phyloP scores from a whole-genome alignment of 257 asterid genomes.

The Nicotiana noctiflora region DNA sequence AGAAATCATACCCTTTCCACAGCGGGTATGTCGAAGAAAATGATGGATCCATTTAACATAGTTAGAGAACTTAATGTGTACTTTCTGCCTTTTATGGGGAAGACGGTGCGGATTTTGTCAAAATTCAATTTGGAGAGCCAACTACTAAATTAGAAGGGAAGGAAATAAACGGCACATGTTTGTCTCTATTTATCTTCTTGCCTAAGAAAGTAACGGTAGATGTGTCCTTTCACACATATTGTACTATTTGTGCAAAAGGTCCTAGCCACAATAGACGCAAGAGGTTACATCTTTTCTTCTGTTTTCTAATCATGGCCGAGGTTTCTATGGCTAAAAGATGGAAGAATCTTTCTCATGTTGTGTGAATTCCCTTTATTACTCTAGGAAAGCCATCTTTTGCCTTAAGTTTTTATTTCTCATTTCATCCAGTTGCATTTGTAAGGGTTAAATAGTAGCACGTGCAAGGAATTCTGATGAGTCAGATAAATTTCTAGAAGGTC shows the following conservation, averaged over 20 bases:
- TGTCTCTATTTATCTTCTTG: constrained; percentile 1
- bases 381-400: neutral
- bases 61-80: neutral
- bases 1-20: neutral
- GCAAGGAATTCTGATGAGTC: neutral
- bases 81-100: neutral
- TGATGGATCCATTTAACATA: neutral
- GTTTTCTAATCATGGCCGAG: neutral
- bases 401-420: neutral
- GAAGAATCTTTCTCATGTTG: neutral
- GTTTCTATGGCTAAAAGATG: neutral
- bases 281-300: neutral
- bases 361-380: constrained; percentile 3
- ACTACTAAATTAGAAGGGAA: neutral
- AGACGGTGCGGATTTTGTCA: neutral
- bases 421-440: neutral
- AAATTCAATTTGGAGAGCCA: constrained; percentile 5
- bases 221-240: neutral
- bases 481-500: neutral
- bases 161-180: neutral
- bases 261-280: neutral
- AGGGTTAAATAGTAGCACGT: neutral
- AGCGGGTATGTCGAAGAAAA: neutral
- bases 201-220: neutral
- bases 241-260: neutral